Percentiles rank a stretch among this genome's conserved stretches.
Conservation (phyloP, 176 grass and related monocot species). For the Pontederia crassipes region DNA sequence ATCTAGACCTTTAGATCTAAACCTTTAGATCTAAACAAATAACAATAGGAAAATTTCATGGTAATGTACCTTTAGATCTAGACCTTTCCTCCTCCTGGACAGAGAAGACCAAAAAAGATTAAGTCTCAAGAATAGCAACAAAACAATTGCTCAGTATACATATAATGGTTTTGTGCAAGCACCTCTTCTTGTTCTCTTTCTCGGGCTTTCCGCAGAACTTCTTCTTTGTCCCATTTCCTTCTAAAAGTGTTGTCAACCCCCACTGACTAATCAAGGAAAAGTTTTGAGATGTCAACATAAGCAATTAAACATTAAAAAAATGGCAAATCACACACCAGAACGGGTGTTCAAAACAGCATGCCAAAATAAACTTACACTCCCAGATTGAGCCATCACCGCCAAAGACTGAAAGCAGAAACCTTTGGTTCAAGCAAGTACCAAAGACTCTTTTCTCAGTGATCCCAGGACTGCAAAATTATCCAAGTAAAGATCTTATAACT, state of each 20-base stretch:
- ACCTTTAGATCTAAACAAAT: too few species aligned
- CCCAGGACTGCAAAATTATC: too few species aligned
- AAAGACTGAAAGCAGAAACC: too few species aligned
- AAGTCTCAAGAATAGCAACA: not conserved
- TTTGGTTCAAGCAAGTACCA: too few species aligned
- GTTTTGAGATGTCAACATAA: not conserved
- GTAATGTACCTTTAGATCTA: conserved; percentile 57
- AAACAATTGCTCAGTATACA: not conserved
- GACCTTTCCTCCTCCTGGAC: conserved; percentile 38
- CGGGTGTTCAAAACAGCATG: too few species aligned
- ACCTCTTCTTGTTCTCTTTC: conserved; percentile 78
- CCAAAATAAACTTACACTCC: too few species aligned
- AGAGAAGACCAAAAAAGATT: conserved; percentile 11
- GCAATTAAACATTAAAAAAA: too few species aligned
- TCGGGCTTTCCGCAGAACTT: conserved; percentile 74
- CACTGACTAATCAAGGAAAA: conserved; percentile 43
- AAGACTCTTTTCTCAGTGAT: too few species aligned
- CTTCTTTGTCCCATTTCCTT: conserved; percentile 89
- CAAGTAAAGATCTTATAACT: too few species aligned
- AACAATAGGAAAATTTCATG: not conserved
- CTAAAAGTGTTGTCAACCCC: conserved; percentile 85
- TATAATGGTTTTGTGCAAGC: not conserved
- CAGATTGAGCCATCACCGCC: too few species aligned
- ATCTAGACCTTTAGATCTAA: too few species aligned
- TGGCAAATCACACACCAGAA: too few species aligned